Percentiles rank a stretch among this genome's conserved stretches.
Evolutionary conservation across 208 protist genomes (phyloP).

Genomic region (Trypanosoma avium): DNA sequence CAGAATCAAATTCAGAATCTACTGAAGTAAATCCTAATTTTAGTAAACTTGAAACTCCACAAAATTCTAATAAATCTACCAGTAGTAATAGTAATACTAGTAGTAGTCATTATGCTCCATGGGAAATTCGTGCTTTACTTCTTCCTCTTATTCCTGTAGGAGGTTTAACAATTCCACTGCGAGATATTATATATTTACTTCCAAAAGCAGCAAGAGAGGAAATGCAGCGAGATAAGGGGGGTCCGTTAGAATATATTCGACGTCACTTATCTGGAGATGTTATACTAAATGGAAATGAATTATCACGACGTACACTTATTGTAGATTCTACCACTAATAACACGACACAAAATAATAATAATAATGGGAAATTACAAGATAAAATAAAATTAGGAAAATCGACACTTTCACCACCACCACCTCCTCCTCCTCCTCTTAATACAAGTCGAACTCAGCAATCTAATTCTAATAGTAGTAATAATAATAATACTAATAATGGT

Average conservation of each 20-base stretch:
- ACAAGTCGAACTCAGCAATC: neutral
- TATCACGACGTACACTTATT: constrained; percentile 9
- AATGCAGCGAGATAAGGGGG: constrained; percentile 28
- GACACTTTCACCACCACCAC: constrained; percentile 25
- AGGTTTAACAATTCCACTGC: constrained; percentile 11
- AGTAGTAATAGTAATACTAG: neutral
- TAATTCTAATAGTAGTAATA: neutral
- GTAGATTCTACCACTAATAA: neutral
- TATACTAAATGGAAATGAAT: constrained; percentile 19
- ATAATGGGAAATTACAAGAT: constrained; percentile 1
- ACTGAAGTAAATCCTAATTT: no score
- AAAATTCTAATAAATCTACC: neutral
- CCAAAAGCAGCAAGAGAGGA: constrained; percentile 32
- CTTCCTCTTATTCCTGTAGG: constrained; percentile 39
- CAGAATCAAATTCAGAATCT: no score
- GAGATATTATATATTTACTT: constrained; percentile 17
- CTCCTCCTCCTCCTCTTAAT: constrained; percentile 26
- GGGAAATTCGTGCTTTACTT: constrained; percentile 57
- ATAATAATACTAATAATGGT: no score
- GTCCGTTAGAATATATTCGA: constrained; percentile 25
- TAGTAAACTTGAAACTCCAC: no score
- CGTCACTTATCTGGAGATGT: constrained; percentile 31
- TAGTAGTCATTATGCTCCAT: constrained; percentile 37
- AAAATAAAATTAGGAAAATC: no score
- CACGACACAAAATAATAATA: neutral